Evolutionary conservation across 1,139 yeast species (phyloP).

Genomic region (Diutina pseudorugosa): DNA sequence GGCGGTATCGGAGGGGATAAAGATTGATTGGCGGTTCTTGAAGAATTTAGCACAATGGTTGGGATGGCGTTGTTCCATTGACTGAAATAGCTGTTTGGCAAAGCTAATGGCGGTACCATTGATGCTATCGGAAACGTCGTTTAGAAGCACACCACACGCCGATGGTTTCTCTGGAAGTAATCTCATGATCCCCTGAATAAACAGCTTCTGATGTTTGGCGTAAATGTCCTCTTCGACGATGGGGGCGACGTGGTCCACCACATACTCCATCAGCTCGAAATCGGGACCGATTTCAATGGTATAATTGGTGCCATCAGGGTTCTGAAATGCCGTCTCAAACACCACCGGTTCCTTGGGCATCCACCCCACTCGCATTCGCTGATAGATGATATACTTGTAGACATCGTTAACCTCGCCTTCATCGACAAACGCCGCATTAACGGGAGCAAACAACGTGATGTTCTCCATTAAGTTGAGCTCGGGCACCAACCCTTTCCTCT

Average conservation of each 20-base stretch:
- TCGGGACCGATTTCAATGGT: conserved; percentile 20
- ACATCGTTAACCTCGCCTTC: conserved; percentile 6
- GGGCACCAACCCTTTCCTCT: conserved; percentile 58
- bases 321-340: conserved; percentile 19
- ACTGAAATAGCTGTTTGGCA: conserved; percentile 19
- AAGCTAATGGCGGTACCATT: conserved; percentile 16
- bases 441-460: conserved; percentile 74
- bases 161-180: conserved; percentile 32
- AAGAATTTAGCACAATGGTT: conserved; percentile 20
- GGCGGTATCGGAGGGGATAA: conserved; percentile 24
- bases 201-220: conserved; percentile 61
- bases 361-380: conserved; percentile 23
- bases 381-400: conserved; percentile 19
- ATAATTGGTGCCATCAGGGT: conserved; percentile 11
- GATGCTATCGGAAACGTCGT: conserved; percentile 5
- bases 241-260: conserved; percentile 37
- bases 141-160: conserved; percentile 26
- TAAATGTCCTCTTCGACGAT: conserved; percentile 52
- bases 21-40: conserved; percentile 16
- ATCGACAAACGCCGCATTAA: conserved; percentile 63
- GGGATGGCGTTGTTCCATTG: conserved; percentile 10
- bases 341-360: conserved; percentile 17
- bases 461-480: conserved; percentile 50
- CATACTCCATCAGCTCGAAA: conserved; percentile 17
- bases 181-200: conserved; percentile 59